phyloP scores from a whole-genome alignment of 495 filamentous ascomycete genomes.

The Xylaria flabelliformis region DNA sequence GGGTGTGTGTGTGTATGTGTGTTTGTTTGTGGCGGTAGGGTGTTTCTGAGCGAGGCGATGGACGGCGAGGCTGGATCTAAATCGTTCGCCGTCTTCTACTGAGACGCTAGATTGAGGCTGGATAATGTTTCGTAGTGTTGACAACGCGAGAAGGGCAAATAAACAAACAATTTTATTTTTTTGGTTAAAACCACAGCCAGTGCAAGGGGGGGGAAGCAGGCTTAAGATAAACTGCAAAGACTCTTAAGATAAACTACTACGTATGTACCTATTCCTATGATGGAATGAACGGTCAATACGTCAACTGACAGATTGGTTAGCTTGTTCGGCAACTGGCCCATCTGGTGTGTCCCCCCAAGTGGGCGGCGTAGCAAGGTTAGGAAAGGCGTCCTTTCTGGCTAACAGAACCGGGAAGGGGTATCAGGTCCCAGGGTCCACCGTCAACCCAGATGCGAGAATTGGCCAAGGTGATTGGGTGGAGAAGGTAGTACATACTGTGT shows the following conservation, averaged over 20 bases:
- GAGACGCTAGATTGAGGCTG: background rate
- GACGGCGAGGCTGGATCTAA: conserved; percentile 20
- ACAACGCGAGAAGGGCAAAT: background rate
- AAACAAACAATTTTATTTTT: too few relatives aligned
- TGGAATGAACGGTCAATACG: conserved; percentile 28
- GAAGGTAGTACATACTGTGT: conserved; percentile 12
- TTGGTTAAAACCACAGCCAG: conserved; percentile 6
- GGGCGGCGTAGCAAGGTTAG: conserved; percentile 24
- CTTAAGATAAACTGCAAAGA: conserved; percentile 26
- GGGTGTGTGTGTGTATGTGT: too few relatives aligned
- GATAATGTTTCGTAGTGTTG: background rate
- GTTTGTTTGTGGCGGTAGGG: background rate
- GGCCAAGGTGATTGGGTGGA: conserved; percentile 15
- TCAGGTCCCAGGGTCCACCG: conserved; percentile 22
- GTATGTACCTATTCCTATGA: conserved; percentile 20
- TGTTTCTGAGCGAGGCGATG: conserved; percentile 6
- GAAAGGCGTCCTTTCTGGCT: conserved; percentile 20
- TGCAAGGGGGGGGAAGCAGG: conserved; percentile 15
- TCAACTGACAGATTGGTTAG: conserved; percentile 31
- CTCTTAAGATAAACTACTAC: background rate
- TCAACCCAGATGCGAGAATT: conserved; percentile 24
- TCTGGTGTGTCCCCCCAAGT: conserved; percentile 18
- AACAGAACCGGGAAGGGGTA: conserved; percentile 18
- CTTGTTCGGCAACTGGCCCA: conserved; percentile 18
- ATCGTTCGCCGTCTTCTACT: conserved; percentile 9